Evolutionary conservation across 1,284 basidiomycete species (phyloP), one percentile per base, ranked within the genome.

Genomic region (Gymnopus androsaceus): DNA sequence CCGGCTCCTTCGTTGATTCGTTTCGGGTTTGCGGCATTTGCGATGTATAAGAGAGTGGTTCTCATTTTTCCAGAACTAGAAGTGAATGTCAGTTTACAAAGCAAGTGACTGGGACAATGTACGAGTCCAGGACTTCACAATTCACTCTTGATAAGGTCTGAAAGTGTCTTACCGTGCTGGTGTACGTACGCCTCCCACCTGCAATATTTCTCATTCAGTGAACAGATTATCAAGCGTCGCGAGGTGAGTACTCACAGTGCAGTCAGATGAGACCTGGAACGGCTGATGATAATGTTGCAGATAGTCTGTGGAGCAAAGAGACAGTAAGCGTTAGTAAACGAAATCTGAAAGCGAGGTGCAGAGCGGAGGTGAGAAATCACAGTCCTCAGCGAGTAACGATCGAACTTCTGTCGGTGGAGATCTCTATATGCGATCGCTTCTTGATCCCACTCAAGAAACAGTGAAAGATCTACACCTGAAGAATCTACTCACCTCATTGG

Each of bases 1-100:
- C 73, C 72, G 38, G 66, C 62, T 1, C 67, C 66, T 55, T 72
- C 67, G 14, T 69, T 51, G 14, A 45, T 28, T 4, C 47, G 68
- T 57, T 73, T 72, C 23, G 69, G 59, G 51, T 77, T 75, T 33
- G 68, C 69, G 25, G 75, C 74, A 37, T 69, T 61, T 38, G 75
- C 66, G 57, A 78, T 74, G 59, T 71, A 69, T 4, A 75, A 62
- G 9, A 78, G 64, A 3, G 69, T 71, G 4, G 59, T 46, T 37
- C 64, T 60, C 56, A 72, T 67, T 28, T 72, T 68, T 5, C 72
- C 71, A 19, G 69, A 69, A 62, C 72, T 75, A 33, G 36, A n/a
- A 15, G 25, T 21, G 17, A n/a, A n/a, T n/a, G n/a, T n/a, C n/a
- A n/a, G n/a, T n/a, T n/a, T n/a, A 30, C 31, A 7, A 46, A 41